Evolutionary conservation across 129 eudicot species (phyloP), one percentile per base, ranked within the genome.

Genomic region (Scalesia atractyloides): DNA sequence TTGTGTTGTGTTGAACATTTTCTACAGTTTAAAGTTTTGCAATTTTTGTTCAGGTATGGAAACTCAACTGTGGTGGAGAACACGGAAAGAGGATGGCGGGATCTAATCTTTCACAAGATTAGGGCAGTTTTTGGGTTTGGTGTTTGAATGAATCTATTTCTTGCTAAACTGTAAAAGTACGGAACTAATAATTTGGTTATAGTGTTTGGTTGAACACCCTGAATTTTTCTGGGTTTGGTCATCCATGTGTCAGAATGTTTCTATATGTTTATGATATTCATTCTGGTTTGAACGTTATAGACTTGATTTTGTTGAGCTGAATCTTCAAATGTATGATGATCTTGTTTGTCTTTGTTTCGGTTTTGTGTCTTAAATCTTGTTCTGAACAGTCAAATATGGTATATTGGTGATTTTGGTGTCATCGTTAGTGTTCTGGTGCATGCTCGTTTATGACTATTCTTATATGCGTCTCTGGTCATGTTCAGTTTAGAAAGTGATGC

Each of bases 81-180:
- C 62, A 92, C 98, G 0, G 98, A 92, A 82, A 85, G 96, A 70
- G 98, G 98, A 63, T 92, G 98, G 98, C 73, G 95, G 68, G 98
- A 92, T 80, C 86, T 89, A 13, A 92, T 89, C 69, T 92, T 92
- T 77, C 85, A 89, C 81, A 89, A 79, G 82, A 89, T 92, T 64
- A 78, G 96, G 41, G 98, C 92, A 1, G 93, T 92, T 67, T 92
- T 92, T 65, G 98, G 98, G 49, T 92, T 92, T 53, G 98, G 98
- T 46, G 83, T 92, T 64, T 92, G 76, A 89, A 17, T 0, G 20
- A 9, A 34, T 62, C 37, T n/a, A 1, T 20, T 20, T 13, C 54
- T 74, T 34, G 54, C 20, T 19, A 16, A 70, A 63, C 18, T 75
- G 85, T 76, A 73, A 49, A 72, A 82, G 74, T 79, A 46, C 47